A percentile compares a stretch with the other conserved stretches of the same genome.
Conservation (phyloP, 345 rosid species). For the Syzygium jambos region DNA sequence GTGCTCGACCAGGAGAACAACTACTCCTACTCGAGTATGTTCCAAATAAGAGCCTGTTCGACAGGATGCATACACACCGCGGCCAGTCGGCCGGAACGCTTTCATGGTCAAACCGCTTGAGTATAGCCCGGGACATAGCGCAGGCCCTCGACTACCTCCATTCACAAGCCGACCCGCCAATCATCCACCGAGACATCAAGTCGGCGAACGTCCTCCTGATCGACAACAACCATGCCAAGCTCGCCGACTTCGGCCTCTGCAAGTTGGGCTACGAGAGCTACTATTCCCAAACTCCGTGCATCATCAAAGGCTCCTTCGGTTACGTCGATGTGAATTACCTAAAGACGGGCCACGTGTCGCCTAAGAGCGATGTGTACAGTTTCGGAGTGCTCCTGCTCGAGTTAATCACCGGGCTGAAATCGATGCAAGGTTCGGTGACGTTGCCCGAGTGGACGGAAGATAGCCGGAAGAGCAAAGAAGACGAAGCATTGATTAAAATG, state of each 20-base stretch:
- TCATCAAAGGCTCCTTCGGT: conserved; percentile 29
- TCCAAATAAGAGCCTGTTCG: conserved; percentile 38
- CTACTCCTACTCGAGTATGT: conserved; percentile 30
- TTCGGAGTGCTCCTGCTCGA: conserved; percentile 29
- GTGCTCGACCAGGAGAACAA: conserved; percentile 23
- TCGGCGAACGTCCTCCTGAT: conserved; percentile 39
- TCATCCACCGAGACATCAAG: conserved; percentile 53
- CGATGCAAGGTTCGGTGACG: conserved; percentile 22
- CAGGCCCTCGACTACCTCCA: conserved; percentile 34
- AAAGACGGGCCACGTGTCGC: conserved; percentile 21
- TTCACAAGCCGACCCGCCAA: conserved; percentile 28
- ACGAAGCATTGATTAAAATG: conserved; percentile 3
- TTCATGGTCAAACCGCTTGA: conserved; percentile 29
- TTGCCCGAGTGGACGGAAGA: conserved; percentile 32
- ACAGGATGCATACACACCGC: conserved; percentile 25
- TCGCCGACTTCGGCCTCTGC: conserved; percentile 40
- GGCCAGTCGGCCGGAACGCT: conserved; percentile 22
- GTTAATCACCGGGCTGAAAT: conserved; percentile 26
- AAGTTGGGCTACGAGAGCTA: conserved; percentile 18
- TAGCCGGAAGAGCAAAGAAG: conserved; percentile 9
- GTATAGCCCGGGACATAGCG: conserved; percentile 37
- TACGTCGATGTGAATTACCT: conserved; percentile 24
- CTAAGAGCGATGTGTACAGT: conserved; percentile 32
- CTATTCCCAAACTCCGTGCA: conserved; percentile 4
- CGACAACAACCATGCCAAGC: conserved; percentile 25